A percentile compares a stretch with the other conserved stretches of the same genome.
Evolutionary conservation across 306 rosid genomes (phyloP).

Genomic region (Pterocarpus santalinus): DNA sequence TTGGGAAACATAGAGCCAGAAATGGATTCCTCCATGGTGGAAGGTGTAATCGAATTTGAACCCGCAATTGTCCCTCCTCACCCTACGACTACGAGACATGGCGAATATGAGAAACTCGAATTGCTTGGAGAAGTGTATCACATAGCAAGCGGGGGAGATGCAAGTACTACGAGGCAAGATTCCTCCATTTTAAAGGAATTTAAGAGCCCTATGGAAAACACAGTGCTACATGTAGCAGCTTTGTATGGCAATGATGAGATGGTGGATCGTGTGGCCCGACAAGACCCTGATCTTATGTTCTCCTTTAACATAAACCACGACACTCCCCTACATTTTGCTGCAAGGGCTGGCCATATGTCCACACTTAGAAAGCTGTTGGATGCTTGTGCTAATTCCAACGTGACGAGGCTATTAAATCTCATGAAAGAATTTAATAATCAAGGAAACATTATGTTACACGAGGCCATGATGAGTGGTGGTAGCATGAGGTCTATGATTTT

Average conservation of each 20-base stretch:
- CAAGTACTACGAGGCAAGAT: neutral
- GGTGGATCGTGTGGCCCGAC: neutral
- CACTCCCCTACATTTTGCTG: constrained; percentile 39
- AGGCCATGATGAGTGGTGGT: constrained; percentile 13
- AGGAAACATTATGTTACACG: constrained; percentile 40
- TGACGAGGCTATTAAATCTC: neutral
- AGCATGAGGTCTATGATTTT: neutral
- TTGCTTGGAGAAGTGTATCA: constrained; percentile 1
- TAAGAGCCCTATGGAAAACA: neutral
- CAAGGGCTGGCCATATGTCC: constrained; percentile 18
- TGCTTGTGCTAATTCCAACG: neutral
- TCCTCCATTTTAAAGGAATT: neutral
- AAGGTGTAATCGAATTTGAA: no score
- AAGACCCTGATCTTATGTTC: constrained; percentile 18
- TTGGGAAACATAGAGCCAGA: no score
- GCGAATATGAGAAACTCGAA: neutral
- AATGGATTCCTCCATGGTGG: no score
- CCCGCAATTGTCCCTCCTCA: no score
- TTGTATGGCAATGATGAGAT: neutral
- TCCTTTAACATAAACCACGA: neutral
- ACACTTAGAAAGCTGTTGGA: neutral
- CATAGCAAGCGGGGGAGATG: neutral
- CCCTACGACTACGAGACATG: neutral
- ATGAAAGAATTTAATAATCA: neutral
- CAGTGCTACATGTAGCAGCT: constrained; percentile 9